Evolutionary conservation across 2,329 filamentous ascomycete species (phyloP), one percentile per base, ranked within the genome.

Genomic region (Talaromyces funiculosus): DNA sequence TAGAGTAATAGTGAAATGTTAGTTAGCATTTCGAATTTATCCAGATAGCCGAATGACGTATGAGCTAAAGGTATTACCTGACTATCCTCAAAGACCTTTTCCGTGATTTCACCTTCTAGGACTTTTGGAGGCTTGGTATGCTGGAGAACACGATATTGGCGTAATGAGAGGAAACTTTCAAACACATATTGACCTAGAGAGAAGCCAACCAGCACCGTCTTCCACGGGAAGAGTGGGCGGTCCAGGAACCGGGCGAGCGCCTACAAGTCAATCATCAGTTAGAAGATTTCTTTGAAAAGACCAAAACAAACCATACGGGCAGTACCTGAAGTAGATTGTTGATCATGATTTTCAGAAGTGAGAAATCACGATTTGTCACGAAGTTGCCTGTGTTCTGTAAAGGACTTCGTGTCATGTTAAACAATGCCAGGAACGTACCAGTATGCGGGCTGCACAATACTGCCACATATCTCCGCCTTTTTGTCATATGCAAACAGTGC

Each of bases 201-300:
- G 80, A 99, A 99, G 70, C 92, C 90, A 68, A 97, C 84, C 70
- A 99, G 92, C 69, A 99, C 86, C 74, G 86, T 89, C 85, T 97
- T 99, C 94, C 94, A 99, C 59, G 94, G 93, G 80, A 97, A 96
- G 72, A 90, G 82, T 61, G 93, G 92, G 72, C 90, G 86, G 81
- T 99, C 94, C 70, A 97, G 88, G 76, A 89, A 87, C 75, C 85
- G 86, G 72, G 91, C 90, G 67, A 97, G 86, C 80, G 84, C 80
- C 81, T 85, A 63, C 31, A 53, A 18, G 56, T 40, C 20, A 31
- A 45, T 49, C 31, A 40, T 60, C 9, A 55, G 51, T n/a, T n/a
- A 60, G 35, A 29, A 26, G 12, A 35, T n/a, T 37, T 37, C 29
- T 26, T 20, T 14, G 16, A 29, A 14, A 9, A 14, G 22, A 37